Conservation (phyloP, 2,329 filamentous ascomycete genomes). For the Penicillium brevicompactum region DNA sequence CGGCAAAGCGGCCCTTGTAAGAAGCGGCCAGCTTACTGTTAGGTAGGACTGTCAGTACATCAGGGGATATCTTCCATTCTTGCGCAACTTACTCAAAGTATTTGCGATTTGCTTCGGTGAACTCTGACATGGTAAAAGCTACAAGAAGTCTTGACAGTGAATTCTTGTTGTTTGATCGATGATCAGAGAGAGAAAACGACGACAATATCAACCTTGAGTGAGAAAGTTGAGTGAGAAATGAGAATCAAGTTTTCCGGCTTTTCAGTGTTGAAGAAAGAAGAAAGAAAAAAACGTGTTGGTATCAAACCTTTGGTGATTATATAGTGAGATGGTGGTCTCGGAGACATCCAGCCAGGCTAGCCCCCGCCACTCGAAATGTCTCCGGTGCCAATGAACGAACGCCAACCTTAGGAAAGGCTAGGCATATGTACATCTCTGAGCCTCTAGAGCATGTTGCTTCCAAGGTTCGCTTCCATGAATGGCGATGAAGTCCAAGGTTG, state of each 20-base stretch:
- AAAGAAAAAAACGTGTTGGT: background rate
- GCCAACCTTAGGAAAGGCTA: no score
- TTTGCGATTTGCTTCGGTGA: background rate
- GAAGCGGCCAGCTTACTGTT: conserved; percentile 54
- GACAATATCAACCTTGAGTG: no score
- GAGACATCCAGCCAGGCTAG: background rate
- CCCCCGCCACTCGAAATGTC: background rate
- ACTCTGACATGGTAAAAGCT: background rate
- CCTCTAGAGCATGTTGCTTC: no score
- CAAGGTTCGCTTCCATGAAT: no score
- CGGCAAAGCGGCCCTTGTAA: conserved; percentile 61
- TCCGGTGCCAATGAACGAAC: background rate
- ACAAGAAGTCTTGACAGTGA: background rate
- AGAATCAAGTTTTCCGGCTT: no score
- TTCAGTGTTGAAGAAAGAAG: background rate
- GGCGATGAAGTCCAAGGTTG: no score
- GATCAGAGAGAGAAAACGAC: background rate
- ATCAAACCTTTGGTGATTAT: background rate
- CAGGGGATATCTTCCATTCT: background rate
- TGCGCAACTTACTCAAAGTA: background rate
- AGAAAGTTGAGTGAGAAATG: no score
- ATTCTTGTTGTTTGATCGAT: background rate
- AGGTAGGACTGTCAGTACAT: background rate
- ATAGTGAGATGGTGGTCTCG: background rate
- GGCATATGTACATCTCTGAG: no score